Evolutionary conservation across 371 early-diverging fungal genomes (phyloP), one percentile per base, ranked within the genome.

Genomic region (Mucor piriformis): DNA sequence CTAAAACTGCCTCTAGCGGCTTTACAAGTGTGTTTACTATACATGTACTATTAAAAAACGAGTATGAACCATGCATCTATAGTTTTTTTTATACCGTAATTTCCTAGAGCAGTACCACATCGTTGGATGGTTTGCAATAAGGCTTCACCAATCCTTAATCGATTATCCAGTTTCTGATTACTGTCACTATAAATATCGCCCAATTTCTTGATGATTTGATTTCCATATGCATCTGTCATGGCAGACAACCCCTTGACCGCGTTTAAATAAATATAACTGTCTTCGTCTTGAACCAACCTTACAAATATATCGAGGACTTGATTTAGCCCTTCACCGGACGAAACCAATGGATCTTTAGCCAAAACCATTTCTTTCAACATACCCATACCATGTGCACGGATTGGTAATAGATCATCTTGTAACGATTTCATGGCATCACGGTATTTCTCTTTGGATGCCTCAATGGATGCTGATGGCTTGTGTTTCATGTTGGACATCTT

Each of bases 231-330:
- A 64, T 95, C 95, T 6, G 93, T 88, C 38, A 93, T 70, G 0
- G 94, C 84, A 3, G 91, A 82, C 7, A 94, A 73, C 0, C 94
- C 92, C 54, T 91, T 91, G 65, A 95, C 84, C 4, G 94, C 94
- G 69, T 95, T 94, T 50, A 95, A 78, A 59, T 95, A 94, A 21
- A 94, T 86, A 57, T 88, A 95, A 64, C 91, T 91, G 59, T 94
- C 95, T 25, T 87, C 85, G 46, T 91, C 86, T 50, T 85, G 81
- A 2, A 92, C 69, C 64, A 89, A 78, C 23, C 91, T 84, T 2
- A 93, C 70, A 82, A 94, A 94, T 3, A 93, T 78, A 61, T 83
- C 83, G 23, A 92, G 68, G 0, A 89, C 75, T 12, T 83, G 80
- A 16, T 85, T 83, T 33, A 95, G 60, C 18, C 87, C 82, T 37